Evolutionary conservation across 2,329 filamentous ascomycete genomes (phyloP).

Genomic region (Bipolaris zeicola): DNA sequence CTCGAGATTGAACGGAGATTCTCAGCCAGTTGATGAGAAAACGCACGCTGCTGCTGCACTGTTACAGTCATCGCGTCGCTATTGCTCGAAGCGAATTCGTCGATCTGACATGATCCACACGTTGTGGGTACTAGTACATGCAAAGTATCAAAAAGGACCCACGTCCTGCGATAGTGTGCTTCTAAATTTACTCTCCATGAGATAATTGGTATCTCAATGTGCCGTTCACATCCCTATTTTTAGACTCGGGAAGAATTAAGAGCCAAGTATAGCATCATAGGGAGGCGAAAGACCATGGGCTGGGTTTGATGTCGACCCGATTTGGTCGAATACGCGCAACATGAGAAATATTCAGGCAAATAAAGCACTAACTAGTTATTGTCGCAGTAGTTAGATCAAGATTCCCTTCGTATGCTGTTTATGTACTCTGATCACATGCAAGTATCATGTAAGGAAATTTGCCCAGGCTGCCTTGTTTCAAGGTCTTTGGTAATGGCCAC

Average conservation of each 20-base stretch:
- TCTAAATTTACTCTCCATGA: background rate
- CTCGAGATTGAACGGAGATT: background rate
- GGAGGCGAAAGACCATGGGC: background rate
- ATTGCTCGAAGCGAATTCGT: background rate
- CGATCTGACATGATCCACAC: background rate
- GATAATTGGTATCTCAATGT: background rate
- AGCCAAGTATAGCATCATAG: background rate
- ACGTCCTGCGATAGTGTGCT: background rate
- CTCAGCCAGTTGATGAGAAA: background rate
- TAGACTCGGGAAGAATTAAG: background rate
- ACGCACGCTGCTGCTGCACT: background rate
- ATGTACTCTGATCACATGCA: no score
- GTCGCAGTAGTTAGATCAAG: no score
- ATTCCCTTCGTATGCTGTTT: no score
- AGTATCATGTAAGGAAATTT: no score
- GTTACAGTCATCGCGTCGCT: background rate
- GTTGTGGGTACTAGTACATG: background rate
- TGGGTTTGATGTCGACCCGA: background rate
- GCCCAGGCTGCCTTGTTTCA: no score
- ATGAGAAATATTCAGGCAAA: no score
- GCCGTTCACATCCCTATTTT: background rate
- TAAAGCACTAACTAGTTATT: no score
- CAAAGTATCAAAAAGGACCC: background rate
- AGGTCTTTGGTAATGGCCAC: no score
- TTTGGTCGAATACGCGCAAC: no score